These are phyloP conservation scores for Leccinum disarticulatum DNA, from an alignment of 768 basidiomycete genomes.

Conservation along the genomic window DNA sequence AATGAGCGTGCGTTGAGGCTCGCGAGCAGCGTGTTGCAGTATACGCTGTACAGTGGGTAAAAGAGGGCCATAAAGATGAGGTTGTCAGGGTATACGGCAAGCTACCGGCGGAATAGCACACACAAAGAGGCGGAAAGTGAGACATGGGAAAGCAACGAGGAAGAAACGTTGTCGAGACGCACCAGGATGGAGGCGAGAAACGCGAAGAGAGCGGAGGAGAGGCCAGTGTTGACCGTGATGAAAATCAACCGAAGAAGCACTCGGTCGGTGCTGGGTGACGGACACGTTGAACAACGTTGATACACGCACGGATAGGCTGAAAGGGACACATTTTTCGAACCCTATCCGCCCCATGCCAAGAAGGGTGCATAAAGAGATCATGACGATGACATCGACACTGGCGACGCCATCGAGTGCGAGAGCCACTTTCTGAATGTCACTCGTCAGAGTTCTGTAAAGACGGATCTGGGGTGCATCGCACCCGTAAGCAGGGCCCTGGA, in stretches of 20 bases:
- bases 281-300: constrained; percentile 1
- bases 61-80: constrained; percentile 27
- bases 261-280: constrained; percentile 21
- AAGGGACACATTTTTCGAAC: constrained; percentile 17
- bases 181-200: constrained; percentile 23
- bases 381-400: constrained; percentile 21
- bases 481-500: constrained; percentile 18
- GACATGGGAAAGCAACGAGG: background rate
- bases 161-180: constrained; percentile 4
- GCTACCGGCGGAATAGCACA: constrained; percentile 3
- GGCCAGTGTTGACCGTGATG: constrained; percentile 26
- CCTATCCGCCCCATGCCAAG: constrained; percentile 27
- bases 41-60: constrained; percentile 33
- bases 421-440: constrained; percentile 12
- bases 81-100: constrained; percentile 24
- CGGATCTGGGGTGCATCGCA: constrained; percentile 1
- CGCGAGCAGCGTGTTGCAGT: constrained; percentile 35
- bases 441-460: constrained; percentile 4
- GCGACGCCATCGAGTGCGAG: constrained; percentile 15
- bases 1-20: constrained; percentile 31
- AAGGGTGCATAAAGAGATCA: constrained; percentile 22
- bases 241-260: constrained; percentile 27
- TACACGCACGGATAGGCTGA: background rate
- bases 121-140: background rate
- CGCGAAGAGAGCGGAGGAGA: constrained; percentile 24